Evolutionary conservation across 768 basidiomycete genomes (phyloP), one percentile per base, ranked within the genome.

Genomic region (Fibroporia radiculosa): DNA sequence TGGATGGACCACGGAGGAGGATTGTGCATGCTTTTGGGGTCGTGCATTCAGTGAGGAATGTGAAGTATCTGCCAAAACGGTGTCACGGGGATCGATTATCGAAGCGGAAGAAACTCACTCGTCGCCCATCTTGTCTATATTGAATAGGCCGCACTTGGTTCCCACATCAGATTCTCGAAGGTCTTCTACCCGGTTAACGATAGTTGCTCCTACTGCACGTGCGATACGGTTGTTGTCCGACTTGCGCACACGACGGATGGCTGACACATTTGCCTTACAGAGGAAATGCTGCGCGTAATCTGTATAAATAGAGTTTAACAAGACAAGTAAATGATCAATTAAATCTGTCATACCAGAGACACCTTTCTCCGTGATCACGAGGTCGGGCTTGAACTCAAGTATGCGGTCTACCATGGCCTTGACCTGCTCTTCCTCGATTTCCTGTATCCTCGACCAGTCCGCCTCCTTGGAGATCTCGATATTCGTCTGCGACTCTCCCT

Each of bases 191-290:
- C 93, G 81, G 67, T 98, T 98, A 49, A 99, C 90, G 64, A 99
- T 97, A 24, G 92, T 97, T 1, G 90, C 95, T 19, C 93, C 93
- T 29, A 89, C 83, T 1, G 93, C 93, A 20, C 96, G 83, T 0
- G 96, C 96, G 52, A 98, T 89, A 35, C 96, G 88, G 66, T 98
- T 99, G 72, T 98, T 97, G 65, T 99, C 96, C 3, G 92, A 93
- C 66, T 98, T 99, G 60, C 96, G 84, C 8, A 98, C 93, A n/a
- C 96, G 85, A 32, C 96, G 87, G 49, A 98, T 75, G 24, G 90
- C 88, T n/a, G 92, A 86, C 47, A 98, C 79, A 58, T 91, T 85
- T 52, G 86, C 75, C 57, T 88, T 88, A 56, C 80, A 77, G 47
- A 98, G 77, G 58, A 92, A 77, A 55, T 93, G 85, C 56, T 98